These are phyloP conservation scores for Eragrostis nindensis DNA, from an alignment of 176 grass and related monocot species.

Conservation along the genomic window DNA sequence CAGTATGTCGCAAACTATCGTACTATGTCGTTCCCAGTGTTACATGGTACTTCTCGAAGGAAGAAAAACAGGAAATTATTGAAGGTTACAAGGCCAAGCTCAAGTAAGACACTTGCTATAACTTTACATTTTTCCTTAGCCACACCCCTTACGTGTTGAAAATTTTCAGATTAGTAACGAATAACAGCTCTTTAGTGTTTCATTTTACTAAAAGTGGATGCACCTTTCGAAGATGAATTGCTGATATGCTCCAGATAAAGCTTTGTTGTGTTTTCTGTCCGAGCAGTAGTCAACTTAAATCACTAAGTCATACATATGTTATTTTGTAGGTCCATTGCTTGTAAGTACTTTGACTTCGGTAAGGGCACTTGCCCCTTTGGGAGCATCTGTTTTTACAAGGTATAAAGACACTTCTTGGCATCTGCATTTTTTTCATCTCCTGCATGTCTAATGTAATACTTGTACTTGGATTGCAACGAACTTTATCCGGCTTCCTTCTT, in stretches of 20 bases:
- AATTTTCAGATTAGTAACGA: constrained; percentile 6
- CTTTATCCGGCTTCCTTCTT: background rate
- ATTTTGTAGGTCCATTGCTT: constrained; percentile 78
- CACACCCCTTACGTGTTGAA: background rate
- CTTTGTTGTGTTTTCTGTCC: constrained; percentile 18
- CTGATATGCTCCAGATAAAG: background rate
- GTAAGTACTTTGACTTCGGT: constrained; percentile 95
- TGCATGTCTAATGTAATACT: background rate
- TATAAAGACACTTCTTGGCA: constrained; percentile 24
- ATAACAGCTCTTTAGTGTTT: constrained; percentile 1
- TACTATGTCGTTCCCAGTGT: constrained; percentile 86
- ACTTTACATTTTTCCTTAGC: constrained; percentile 26
- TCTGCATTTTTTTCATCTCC: background rate
- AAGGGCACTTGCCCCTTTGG: constrained; percentile 83
- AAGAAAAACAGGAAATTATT: constrained; percentile 86
- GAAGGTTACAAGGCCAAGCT: constrained; percentile 88
- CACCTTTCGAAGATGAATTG: background rate
- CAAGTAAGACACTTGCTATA: constrained; percentile 66
- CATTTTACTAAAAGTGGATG: background rate
- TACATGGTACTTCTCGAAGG: constrained; percentile 78
- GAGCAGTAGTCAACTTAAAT: constrained; percentile 15
- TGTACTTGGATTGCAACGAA: constrained; percentile 18
- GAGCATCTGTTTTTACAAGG: constrained; percentile 91
- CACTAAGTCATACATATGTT: constrained; percentile 34
- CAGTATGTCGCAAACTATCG: constrained; percentile 73